Evolutionary conservation across 2,329 filamentous ascomycete genomes (phyloP), one percentile per base, ranked within the genome.

Genomic region (Chalaropsis thielavioides): DNA sequence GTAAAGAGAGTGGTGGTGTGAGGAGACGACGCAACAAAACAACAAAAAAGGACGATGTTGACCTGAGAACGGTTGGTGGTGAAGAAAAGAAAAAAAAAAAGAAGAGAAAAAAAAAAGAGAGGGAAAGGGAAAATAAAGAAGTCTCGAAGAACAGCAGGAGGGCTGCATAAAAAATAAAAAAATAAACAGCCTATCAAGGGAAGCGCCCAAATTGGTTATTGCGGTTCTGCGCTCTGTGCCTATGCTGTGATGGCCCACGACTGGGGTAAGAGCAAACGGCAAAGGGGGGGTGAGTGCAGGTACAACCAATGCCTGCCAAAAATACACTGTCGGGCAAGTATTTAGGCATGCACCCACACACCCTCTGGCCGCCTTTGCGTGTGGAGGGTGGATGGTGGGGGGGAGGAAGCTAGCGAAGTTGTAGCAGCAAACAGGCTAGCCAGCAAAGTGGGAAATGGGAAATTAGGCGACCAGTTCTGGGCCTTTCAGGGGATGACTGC

Each of bases 401-500:
- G 31, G 31, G 7, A 35, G 31, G 31, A 35, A 35, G 31, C 31
- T 7, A 35, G 31, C 31, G 31, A 35, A 7, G 31, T 35, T 35
- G 7, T 7, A 35, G 31, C 31, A 35, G 31, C 31, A 35, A 35
- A 35, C 31, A 35, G 31, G 31, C 41, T 19, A 11, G 27, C 24
- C 54, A 11, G 54, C 15, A 58, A 58, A 58, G 43, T 46, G 15
- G 27, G 24, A 31, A 46, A 46, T 31, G 61, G 64, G 64, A 66
- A 66, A 66, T 66, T 66, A 66, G 51, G 61, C 63, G 64, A 63
- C 64, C 63, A 66, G 64, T 66, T 66, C 64, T 66, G 40, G 64
- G 64, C 51, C 64, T 38, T 58, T 15, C 24, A 35, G 51, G 27
- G 27, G 11, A 27, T n/a, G 51, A 17, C 27, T 2, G 51, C 24